Base-by-base conservation (phyloP, 352 stramenopile species). In the Phytophthora parvispora region DNA sequence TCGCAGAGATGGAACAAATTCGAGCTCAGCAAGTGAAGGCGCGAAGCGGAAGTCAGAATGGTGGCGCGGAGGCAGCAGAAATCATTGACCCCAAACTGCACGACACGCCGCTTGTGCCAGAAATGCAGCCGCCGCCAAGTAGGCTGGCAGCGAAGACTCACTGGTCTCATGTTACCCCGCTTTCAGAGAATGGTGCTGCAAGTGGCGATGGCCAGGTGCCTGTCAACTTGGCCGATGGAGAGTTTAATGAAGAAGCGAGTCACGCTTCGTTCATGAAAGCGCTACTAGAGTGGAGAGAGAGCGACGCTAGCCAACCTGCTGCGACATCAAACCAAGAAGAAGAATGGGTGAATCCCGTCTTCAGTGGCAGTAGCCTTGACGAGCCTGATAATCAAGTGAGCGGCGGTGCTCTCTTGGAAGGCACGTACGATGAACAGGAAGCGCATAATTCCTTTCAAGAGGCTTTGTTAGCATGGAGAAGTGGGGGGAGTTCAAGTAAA, bases 191-290 rank as follows among this genome's bases (percentile, higher is more conserved):
- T 10, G 57, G 43, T 8, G 42, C 73, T 25, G 43, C 45, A 5
- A 31, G 28, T 18, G 45, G 28, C 2, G 62, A 72, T 38, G 67
- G 56, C 7, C 65, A 88, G n/a, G 67, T 75, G 0, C 77, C 86
- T 3, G 79, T 92, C 7, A 96, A 96, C 72, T 64, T 94, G 22
- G 86, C 89, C 0, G 89, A 96, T 54, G 86, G 85, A 15, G 82
- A 85, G 1, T 96, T 94, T 45, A 62, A 92, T 53, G 87, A 94
- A 67, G 85, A 90, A n/a, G 80, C 60, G 1, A 84, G 86, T 43
- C 89, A 96, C 43, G 74, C 74, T 28, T 92, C 86, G 6, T 94
- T 96, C 55, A 82, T 96, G 75, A 94, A 93, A 34, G 87, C 86
- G 3, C 61, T 96, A 18, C 24, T 95, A 10, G 86, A 96, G 40